phyloP scores from a whole-genome alignment of 192 early-diverging fungal genomes.

The Jimgerdemannia lactiflua region DNA sequence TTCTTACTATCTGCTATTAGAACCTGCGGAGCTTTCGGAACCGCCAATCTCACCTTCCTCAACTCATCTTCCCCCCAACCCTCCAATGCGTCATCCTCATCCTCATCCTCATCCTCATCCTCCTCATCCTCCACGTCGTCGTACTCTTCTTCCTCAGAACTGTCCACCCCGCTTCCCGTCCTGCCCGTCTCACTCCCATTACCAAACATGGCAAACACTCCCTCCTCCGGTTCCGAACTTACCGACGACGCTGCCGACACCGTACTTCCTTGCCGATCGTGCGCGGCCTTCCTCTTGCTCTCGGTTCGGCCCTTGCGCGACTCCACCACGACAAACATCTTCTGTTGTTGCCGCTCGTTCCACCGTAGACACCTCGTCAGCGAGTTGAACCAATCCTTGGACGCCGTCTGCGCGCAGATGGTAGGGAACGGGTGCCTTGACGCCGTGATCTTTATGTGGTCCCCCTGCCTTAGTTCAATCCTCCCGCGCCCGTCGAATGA shows the following conservation, averaged over 20 bases:
- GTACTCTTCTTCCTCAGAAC: background rate
- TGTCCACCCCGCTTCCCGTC: background rate
- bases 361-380: conserved; percentile 84
- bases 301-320: background rate
- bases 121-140: background rate
- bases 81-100: background rate
- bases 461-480: conserved; percentile 81
- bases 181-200: background rate
- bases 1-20: background rate
- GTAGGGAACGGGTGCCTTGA: conserved; percentile 88
- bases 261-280: too few relatives aligned
- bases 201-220: background rate
- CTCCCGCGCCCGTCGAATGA: conserved; percentile 93
- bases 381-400: conserved; percentile 89
- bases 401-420: conserved; percentile 69
- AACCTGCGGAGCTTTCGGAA: background rate
- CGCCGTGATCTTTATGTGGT: conserved; percentile 84
- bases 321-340: conserved; percentile 61
- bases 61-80: background rate
- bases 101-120: background rate
- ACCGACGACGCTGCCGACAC: background rate
- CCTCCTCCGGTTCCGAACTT: background rate
- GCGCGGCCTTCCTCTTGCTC: background rate
- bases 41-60: background rate
- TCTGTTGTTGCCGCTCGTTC: conserved; percentile 93